Conservation (phyloP, 345 rosid species). For the Eucalyptus virginea region DNA sequence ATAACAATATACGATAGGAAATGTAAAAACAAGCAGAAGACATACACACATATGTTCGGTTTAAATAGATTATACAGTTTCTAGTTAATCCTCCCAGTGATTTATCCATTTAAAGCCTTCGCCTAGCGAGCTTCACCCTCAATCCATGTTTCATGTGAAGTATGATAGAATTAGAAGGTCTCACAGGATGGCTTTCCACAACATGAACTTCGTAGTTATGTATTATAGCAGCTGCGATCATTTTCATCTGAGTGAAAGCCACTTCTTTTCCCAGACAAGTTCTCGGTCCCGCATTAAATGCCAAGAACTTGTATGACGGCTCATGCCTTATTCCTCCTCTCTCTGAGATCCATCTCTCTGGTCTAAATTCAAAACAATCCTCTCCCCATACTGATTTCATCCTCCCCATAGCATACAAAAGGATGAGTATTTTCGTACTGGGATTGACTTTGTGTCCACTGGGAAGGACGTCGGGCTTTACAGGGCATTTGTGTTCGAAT, state of each 20-base stretch:
- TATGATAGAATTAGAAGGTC: constrained; percentile 16
- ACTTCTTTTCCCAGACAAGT: constrained; percentile 52
- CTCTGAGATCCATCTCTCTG: constrained; percentile 23
- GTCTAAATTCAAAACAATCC: constrained; percentile 22
- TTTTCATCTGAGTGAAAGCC: constrained; percentile 46
- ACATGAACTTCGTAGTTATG: constrained; percentile 22
- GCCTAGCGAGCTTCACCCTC: constrained; percentile 15
- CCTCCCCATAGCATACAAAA: constrained; percentile 16
- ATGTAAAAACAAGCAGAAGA: neutral
- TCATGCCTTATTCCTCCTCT: constrained; percentile 13
- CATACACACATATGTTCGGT: neutral
- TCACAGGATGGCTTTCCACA: constrained; percentile 18
- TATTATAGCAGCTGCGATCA: constrained; percentile 20
- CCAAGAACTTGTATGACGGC: constrained; percentile 45
- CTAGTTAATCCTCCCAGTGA: neutral
- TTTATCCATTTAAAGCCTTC: neutral
- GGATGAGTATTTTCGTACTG: neutral
- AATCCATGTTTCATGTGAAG: constrained; percentile 44
- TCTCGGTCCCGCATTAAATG: constrained; percentile 61
- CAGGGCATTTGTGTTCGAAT: constrained; percentile 7
- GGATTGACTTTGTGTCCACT: constrained; percentile 18
- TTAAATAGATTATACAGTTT: neutral
- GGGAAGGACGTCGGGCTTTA: constrained; percentile 10
- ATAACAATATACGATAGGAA: neutral
- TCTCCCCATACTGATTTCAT: constrained; percentile 20